phyloP scores from a whole-genome alignment of 1,284 basidiomycete genomes.

The Testicularia cyperi region DNA sequence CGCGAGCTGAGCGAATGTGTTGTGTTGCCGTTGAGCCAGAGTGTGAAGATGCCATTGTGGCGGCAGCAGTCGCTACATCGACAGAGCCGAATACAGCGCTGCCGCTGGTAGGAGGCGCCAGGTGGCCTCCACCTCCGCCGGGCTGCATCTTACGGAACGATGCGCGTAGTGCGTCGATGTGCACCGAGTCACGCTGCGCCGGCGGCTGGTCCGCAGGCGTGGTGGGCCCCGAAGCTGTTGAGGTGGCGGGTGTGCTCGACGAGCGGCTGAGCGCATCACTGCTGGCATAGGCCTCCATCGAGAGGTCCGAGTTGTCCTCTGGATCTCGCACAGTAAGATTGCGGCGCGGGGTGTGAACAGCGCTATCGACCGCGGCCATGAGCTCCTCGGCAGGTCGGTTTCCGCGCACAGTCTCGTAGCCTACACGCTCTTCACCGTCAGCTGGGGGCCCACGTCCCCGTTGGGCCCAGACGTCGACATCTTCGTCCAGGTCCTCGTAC shows the following conservation, averaged over 20 bases:
- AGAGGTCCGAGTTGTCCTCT: slow-evolving; percentile 32
- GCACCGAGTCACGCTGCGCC: slow-evolving; percentile 21
- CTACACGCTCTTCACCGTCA: slow-evolving; percentile 59
- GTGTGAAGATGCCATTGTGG: slow-evolving; percentile 26
- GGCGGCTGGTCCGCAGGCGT: slow-evolving; percentile 31
- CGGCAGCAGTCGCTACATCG: slow-evolving; percentile 28
- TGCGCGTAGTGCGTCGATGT: slow-evolving; percentile 39
- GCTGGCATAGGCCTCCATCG: slow-evolving; percentile 26
- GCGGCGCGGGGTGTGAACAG: slow-evolving; percentile 24
- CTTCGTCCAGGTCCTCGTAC: slow-evolving; percentile 62
- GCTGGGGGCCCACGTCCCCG: slow-evolving; percentile 48
- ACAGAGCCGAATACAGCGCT: slow-evolving; percentile 19
- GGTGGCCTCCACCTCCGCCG: slow-evolving; percentile 13
- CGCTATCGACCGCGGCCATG: slow-evolving; percentile 41
- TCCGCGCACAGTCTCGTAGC: slow-evolving; percentile 45
- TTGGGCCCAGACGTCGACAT: slow-evolving; percentile 45
- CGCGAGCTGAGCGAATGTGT: slow-evolving; percentile 29
- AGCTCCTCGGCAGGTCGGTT: slow-evolving; percentile 43
- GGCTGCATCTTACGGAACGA: slow-evolving; percentile 45
- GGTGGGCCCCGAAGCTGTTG: slow-evolving; percentile 31
- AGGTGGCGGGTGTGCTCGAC: slow-evolving; percentile 42
- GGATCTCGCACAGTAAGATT: slow-evolving; percentile 10
- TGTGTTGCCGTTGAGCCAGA: slow-evolving; percentile 26
- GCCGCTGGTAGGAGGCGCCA: slow-evolving; percentile 20
- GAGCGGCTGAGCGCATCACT: slow-evolving; percentile 28